Percentiles rank a stretch among this genome's conserved stretches.
Evolutionary conservation across 371 early-diverging fungal genomes (phyloP).

Genomic region (Entomophthora muscae): DNA sequence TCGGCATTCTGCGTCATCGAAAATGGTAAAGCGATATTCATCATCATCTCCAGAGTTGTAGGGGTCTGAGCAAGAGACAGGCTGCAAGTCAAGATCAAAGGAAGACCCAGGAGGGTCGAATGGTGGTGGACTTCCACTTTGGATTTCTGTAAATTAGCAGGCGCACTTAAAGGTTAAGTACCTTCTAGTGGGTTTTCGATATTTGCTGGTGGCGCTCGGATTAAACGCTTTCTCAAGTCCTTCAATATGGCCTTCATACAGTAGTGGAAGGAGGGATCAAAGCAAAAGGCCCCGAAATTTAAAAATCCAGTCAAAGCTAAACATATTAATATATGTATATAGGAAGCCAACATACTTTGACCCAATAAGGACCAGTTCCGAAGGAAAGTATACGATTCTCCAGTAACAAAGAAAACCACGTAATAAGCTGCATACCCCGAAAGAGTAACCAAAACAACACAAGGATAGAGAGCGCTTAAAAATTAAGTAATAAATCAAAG

Average conservation of each 20-base stretch:
- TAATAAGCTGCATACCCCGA: background rate
- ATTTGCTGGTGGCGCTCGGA: background rate
- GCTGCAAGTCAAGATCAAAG: too few species aligned
- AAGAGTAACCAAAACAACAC: background rate
- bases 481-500: background rate
- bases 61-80: too few species aligned
- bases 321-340: background rate
- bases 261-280: constrained; percentile 2
- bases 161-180: background rate
- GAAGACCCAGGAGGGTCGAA: too few species aligned
- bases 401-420: background rate
- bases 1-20: constrained; percentile 4
- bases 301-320: background rate
- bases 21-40: background rate
- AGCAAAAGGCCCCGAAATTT: background rate
- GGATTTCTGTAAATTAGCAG: background rate
- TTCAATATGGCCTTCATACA: background rate
- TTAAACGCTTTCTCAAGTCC: background rate
- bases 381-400: background rate
- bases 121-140: too few species aligned
- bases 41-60: background rate
- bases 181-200: background rate
- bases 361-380: background rate
- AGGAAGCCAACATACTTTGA: background rate
- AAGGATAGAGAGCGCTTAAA: background rate